Conservation (phyloP, 2,329 filamentous ascomycete genomes). For the Monosporascus cannonballus region DNA sequence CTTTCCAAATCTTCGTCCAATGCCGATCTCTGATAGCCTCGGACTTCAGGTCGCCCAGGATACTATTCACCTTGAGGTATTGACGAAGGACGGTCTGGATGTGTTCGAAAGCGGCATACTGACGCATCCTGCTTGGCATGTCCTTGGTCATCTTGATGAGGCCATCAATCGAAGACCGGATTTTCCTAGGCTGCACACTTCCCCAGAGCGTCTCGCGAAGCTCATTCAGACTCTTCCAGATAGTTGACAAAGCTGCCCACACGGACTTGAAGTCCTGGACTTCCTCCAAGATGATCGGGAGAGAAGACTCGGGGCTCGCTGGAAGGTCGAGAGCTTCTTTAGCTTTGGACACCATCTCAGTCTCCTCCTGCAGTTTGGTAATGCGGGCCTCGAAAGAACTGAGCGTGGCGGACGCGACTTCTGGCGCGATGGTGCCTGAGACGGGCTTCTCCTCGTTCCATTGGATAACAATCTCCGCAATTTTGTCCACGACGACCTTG, state of each 20-base stretch:
- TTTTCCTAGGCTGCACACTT: conserved; percentile 89
- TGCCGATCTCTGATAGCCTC: conserved; percentile 95
- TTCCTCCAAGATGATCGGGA: conserved; percentile 84
- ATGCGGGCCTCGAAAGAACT: conserved; percentile 79
- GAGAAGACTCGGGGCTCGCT: conserved; percentile 69
- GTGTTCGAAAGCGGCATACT: conserved; percentile 99
- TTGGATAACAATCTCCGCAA: conserved; percentile 73
- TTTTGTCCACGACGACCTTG: conserved; percentile 82
- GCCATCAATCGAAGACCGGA: conserved; percentile 81
- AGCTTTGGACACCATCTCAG: conserved; percentile 89
- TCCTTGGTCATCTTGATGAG: conserved; percentile 98
- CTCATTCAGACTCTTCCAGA: conserved; percentile 94
- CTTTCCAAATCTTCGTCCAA: conserved; percentile 97
- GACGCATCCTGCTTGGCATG: conserved; percentile 97
- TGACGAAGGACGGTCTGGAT: conserved; percentile 87
- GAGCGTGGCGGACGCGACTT: conserved; percentile 78
- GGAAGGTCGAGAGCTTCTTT: conserved; percentile 95
- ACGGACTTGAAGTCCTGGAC: conserved; percentile 99
- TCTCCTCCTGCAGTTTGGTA: conserved; percentile 77
- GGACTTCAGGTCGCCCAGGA: conserved; percentile 87
- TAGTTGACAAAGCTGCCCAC: conserved; percentile 90
- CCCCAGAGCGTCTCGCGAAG: conserved; percentile 91
- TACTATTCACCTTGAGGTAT: conserved; percentile 82
- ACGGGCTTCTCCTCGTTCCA: conserved; percentile 98
- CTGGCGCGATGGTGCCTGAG: conserved; percentile 86